Base-by-base conservation (phyloP, 345 rosid species). In the Euphorbia tirucalli region DNA sequence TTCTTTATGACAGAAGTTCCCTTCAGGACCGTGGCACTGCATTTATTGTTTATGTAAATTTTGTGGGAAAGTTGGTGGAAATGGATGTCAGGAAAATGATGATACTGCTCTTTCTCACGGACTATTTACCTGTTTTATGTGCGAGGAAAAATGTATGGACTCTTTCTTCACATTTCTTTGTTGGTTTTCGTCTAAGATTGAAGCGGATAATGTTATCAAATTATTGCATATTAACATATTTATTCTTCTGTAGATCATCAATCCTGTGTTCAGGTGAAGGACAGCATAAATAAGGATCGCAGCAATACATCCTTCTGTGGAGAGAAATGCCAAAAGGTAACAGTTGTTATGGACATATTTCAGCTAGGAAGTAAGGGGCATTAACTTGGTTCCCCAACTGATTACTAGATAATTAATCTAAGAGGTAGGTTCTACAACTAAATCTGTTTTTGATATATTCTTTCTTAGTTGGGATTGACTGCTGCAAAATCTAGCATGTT, bases 11-110 rank as follows among this genome's bases (percentile, higher is more conserved):
- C 93, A 95, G 98, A 85, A 75, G 68, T 87, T 90, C 69, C 98
- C 99, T 70, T 83, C 88, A 44, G 98, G 97, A 52, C 81, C 83
- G 62, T 95, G 99, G 99, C 85, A 86, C 76, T 95, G 99, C 84
- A 74, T 85, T 71, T 83, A 84, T 80, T 95, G 99, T 84, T 82
- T 88, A 27, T 95, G 99, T 83, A 92, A 92, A 87, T 88, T 82
- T 78, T 92, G 99, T 74, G 87, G 90, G 71, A 74, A 65, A 71
- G 76, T 72, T 75, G 78, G 74, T 65, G 84, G 83, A 71, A 80
- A 74, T 77, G 56, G 74, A 41, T 60, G 66, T 55, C 83, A 71
- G 61, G 69, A 28, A 72, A 75, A 70, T 55, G 78, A 69, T 62
- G 62, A 73, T 61, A 68, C 66, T 61, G 49, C 78, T 65, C 66